Conservation (phyloP, 257 asterid species). For the Solanum arcanum region DNA sequence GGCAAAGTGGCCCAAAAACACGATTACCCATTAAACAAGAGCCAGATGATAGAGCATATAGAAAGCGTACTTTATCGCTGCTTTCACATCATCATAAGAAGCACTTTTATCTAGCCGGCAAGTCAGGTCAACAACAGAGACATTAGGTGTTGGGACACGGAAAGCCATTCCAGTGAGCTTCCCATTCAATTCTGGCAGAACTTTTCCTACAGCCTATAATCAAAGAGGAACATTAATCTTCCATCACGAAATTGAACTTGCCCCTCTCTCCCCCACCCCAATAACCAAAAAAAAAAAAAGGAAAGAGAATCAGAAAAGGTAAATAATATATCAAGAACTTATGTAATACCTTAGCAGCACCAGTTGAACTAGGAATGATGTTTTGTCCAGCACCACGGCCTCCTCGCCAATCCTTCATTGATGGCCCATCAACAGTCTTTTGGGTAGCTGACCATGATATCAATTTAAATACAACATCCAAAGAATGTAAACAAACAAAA, state of each 20-base stretch:
- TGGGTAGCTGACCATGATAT: conserved; percentile 71
- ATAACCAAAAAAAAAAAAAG: background rate
- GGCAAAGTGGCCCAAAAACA: background rate
- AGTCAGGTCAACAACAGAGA: conserved; percentile 94
- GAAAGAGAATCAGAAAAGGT: background rate
- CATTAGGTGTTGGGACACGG: conserved; percentile 98
- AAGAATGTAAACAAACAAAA: conserved; percentile 2
- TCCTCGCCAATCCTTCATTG: conserved; percentile 99
- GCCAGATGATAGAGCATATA: background rate
- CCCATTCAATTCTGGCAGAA: conserved; percentile 94
- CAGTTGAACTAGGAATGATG: conserved; percentile 98
- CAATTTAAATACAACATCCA: background rate
- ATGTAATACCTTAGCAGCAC: conserved; percentile 88
- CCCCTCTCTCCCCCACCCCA: background rate
- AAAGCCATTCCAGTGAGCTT: conserved; percentile 99
- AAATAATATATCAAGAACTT: background rate
- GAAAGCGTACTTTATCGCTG: conserved; percentile 63
- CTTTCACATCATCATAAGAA: conserved; percentile 94
- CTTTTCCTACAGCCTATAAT: conserved; percentile 93
- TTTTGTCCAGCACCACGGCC: conserved; percentile 99
- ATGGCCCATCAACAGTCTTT: conserved; percentile 98
- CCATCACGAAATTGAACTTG: background rate
- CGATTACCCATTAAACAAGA: background rate
- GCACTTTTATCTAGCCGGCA: conserved; percentile 84
- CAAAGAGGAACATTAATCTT: background rate